phyloP scores from a whole-genome alignment of 257 asterid genomes.

The Solanum tarijense region DNA sequence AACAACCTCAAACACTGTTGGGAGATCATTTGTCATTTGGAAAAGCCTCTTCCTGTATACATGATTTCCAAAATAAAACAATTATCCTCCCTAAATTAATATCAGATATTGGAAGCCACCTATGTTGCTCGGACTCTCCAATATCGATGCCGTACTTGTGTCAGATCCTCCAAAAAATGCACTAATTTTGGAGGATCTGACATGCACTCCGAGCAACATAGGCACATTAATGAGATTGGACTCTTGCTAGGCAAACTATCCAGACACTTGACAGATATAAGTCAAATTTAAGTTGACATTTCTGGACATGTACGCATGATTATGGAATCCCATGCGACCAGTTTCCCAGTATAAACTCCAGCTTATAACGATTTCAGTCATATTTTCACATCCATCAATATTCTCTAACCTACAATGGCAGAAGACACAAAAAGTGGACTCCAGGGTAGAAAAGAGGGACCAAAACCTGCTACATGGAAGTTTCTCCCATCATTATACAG shows the following conservation, averaged over 20 bases:
- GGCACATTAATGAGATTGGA: neutral
- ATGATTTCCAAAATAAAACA: neutral
- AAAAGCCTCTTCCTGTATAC: slow-evolving; percentile 50
- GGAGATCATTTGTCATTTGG: slow-evolving; percentile 46
- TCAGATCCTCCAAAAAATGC: neutral
- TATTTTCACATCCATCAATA: neutral
- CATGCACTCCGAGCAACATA: neutral
- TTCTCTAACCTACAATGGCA: neutral
- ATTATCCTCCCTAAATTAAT: neutral
- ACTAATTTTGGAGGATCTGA: neutral
- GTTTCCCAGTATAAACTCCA: neutral
- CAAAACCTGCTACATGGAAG: neutral
- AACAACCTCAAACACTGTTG: slow-evolving; percentile 48
- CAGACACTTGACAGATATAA: neutral
- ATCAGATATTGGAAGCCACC: neutral
- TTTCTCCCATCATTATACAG: neutral
- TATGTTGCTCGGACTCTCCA: neutral
- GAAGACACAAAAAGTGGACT: neutral
- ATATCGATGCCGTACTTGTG: neutral
- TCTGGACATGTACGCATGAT: neutral
- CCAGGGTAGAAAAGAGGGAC: neutral
- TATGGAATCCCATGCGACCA: neutral
- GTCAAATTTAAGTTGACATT: neutral
- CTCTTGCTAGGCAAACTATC: neutral
- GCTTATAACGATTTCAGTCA: neutral